Conservation (phyloP, 768 basidiomycete species). For the Sporobolomyces phaffii region DNA sequence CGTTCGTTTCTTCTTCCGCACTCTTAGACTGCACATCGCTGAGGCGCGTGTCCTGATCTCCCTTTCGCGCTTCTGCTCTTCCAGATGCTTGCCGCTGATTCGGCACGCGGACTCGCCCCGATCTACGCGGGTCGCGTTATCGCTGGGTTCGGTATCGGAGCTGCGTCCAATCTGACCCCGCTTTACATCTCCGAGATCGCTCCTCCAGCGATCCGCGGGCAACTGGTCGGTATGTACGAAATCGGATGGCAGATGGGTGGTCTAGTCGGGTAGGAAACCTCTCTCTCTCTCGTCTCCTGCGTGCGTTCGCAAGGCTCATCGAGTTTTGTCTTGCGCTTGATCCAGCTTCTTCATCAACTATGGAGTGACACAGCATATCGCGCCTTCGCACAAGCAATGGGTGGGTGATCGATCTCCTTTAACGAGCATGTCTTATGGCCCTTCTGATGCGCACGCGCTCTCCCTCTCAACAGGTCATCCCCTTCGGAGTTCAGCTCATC, state of each 20-base stretch:
- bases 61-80: slow-evolving; percentile 44
- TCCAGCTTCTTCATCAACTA: slow-evolving; percentile 43
- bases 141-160: slow-evolving; percentile 50
- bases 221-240: slow-evolving; percentile 53
- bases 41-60: slow-evolving; percentile 47
- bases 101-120: slow-evolving; percentile 38
- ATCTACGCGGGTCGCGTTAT: slow-evolving; percentile 52
- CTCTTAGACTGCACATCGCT: too few species aligned
- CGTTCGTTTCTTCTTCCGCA: slow-evolving; percentile 43
- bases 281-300: too few species aligned
- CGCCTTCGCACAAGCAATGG: slow-evolving; percentile 49
- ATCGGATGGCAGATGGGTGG: slow-evolving; percentile 52
- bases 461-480: slow-evolving; percentile 48
- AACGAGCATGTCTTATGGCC: too few species aligned
- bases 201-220: slow-evolving; percentile 43
- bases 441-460: too few species aligned
- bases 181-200: slow-evolving; percentile 54
- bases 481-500: slow-evolving; percentile 46
- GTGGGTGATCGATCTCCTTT: too few species aligned
- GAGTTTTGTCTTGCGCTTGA: too few species aligned
- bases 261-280: slow-evolving; percentile 49
- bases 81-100: slow-evolving; percentile 42
- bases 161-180: slow-evolving; percentile 43
- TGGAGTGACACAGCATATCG: slow-evolving; percentile 31
- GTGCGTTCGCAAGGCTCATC: too few species aligned